Percentiles rank a stretch among this genome's conserved stretches.
Evolutionary conservation across 805 yeast species (phyloP).

Genomic region (Tetrapisispora arboricola): DNA sequence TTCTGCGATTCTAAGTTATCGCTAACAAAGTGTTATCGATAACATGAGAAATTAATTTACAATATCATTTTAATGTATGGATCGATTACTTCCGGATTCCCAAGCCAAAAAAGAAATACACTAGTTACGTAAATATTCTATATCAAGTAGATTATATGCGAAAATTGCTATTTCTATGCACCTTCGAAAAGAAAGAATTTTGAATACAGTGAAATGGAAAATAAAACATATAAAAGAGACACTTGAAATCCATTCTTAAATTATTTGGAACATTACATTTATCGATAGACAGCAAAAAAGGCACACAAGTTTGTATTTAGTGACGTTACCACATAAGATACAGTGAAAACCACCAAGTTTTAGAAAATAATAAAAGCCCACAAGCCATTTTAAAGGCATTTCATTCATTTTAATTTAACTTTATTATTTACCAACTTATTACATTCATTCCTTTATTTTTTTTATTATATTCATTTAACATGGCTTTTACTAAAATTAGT

Average conservation of each 20-base stretch:
- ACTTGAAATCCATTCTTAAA: background rate
- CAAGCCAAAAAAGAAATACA: too few species aligned
- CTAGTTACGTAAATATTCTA: too few species aligned
- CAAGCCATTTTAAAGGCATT: constrained; percentile 1
- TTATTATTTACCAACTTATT: background rate
- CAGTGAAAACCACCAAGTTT: background rate
- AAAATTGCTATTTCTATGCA: too few species aligned
- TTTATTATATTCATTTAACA: background rate
- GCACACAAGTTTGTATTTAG: background rate
- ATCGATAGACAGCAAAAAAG: background rate
- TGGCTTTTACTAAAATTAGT: constrained; percentile 1
- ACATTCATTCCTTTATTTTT: constrained; percentile 1
- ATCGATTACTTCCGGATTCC: too few species aligned
- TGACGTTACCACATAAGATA: background rate
- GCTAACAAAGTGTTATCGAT: too few species aligned
- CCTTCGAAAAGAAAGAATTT: background rate
- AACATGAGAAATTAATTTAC: too few species aligned
- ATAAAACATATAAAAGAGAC: background rate
- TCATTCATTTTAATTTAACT: background rate
- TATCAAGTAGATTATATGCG: too few species aligned
- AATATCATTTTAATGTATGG: too few species aligned
- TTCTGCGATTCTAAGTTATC: too few species aligned
- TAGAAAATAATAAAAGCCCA: background rate
- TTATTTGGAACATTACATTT: too few species aligned
- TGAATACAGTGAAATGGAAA: background rate